Base-by-base conservation (phyloP, 768 basidiomycete species). In the Tremella yokohamensis region DNA sequence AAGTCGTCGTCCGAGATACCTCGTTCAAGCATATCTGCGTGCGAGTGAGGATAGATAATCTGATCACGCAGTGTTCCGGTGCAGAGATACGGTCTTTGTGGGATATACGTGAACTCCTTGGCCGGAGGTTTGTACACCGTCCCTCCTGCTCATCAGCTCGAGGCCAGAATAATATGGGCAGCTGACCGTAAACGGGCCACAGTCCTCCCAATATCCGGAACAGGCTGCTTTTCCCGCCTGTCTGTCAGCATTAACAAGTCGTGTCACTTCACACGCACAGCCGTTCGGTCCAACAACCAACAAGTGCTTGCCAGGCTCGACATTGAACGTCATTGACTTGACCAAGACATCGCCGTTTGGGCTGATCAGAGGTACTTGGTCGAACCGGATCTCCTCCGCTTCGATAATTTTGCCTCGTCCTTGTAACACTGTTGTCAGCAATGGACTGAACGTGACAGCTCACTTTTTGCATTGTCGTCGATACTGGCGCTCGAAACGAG, bases 181-280 rank as follows among this genome's bases (percentile, higher is more conserved):
- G 78, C 82, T 47, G 77, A 82, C 80, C 84, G 61, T 84, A 84
- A 22, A 91, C 87, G 0, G 92, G 91, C 92, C 92, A 96, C n/a
- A 97, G 82, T 19, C 91, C 93, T 20, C 92, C 93, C 1, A 97
- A 79, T 48, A 97, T 93, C n/a, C 94, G 85, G 82, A 98, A 97
- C 29, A 98, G 80, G 6, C 92, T 94, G 18, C 89, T 89, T 57
- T 79, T 79, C 15, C 79, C 79, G 54, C 66, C 66, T 68, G 37
- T 45, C 18, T 29, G 37, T 53, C 56, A 54, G 52, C 40, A 16
- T 20, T 24, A 38, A 13, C 29, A 1, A 8, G 18, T 7, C 38
- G 19, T 2, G 11, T 39, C 16, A 16, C 18, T 20, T 18, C 20
- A 3, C 1, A 61, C 70, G 49, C 40, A 70, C 76, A 77, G 2